Evolutionary conservation across 2,329 filamentous ascomycete genomes (phyloP).

Genomic region (Teratosphaeria viscida): DNA sequence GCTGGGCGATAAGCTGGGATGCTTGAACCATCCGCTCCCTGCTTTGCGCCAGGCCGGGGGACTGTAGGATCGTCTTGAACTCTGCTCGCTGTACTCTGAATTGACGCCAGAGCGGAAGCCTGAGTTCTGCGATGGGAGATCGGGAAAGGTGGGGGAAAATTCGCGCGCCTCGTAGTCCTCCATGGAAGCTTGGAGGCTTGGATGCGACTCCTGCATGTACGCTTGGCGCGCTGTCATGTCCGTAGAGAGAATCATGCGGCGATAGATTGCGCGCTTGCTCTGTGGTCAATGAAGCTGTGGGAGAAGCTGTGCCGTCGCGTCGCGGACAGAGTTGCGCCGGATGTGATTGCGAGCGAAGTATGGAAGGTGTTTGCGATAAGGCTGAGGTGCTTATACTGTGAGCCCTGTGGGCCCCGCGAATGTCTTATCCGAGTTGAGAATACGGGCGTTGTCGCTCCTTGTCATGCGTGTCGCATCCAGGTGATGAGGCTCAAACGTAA

Average conservation of each 20-base stretch:
- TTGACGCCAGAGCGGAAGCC: conserved; percentile 42
- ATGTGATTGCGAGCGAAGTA: neutral
- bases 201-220: conserved; percentile 31
- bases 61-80: conserved; percentile 49
- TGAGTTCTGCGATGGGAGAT: conserved; percentile 50
- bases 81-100: conserved; percentile 39
- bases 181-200: conserved; percentile 49
- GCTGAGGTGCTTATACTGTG: conserved; percentile 4
- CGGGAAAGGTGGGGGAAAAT: conserved; percentile 43
- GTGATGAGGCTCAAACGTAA: neutral
- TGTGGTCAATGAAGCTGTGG: neutral
- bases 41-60: conserved; percentile 54
- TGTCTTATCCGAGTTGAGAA: neutral
- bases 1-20: conserved; percentile 29
- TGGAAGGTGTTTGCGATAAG: conserved; percentile 4
- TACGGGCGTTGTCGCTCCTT: neutral
- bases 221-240: conserved; percentile 13
- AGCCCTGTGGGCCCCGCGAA: neutral
- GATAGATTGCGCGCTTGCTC: neutral
- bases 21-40: conserved; percentile 49
- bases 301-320: neutral
- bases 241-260: conserved; percentile 7
- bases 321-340: neutral
- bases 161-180: conserved; percentile 51
- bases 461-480: conserved; percentile 7